Evolutionary conservation across 116 monocot species (phyloP), one percentile per base, ranked within the genome.

Genomic region (Zostera marina): DNA sequence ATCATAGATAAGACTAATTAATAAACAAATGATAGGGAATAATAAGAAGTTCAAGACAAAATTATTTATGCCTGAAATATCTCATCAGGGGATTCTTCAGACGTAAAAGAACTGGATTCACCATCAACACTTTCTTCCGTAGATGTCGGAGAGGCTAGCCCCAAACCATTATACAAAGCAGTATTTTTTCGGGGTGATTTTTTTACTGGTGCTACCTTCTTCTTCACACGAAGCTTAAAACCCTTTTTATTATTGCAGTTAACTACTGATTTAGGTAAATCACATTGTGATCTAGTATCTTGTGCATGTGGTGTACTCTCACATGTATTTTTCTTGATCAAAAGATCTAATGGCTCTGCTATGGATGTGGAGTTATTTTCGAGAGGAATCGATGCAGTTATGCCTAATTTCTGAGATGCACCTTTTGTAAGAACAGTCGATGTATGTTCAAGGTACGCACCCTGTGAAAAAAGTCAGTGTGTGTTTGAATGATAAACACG

Each of bases 151-250:
- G 88, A 84, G 57, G 68, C 81, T 61, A 88, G 84, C 25, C 88
- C 88, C 65, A 87, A 66, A 52, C 76, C 79, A 63, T 76, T 93
- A 59, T 88, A 96, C 58, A 96, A 84, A 47, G 79, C 74, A 66
- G 84, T 73, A 73, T 79, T 88, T 61, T 77, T 75, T 70, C 68
- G 85, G 11, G 60, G 17, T 52, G 56, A 47, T n/a, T 42, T 24
- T 53, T 60, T 82, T 13, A 78, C 82, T 39, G 73, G 60, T 52
- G 79, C 82, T 22, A 96, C 79, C 74, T 88, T n/a, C n/a, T n/a
- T n/a, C n/a, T n/a, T 96, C 47, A 88, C 79, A 52, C 89, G 88
- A 60, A 96, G 80, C 75, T 96, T 92, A 58, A 92, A 53, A 49
- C 73, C 63, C 54, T 73, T 81, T 42, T 75, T 75, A 32, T 83